Evolutionary conservation across 768 basidiomycete genomes (phyloP), one percentile per base, ranked within the genome.

Genomic region (Phanerochaete carnosa): DNA sequence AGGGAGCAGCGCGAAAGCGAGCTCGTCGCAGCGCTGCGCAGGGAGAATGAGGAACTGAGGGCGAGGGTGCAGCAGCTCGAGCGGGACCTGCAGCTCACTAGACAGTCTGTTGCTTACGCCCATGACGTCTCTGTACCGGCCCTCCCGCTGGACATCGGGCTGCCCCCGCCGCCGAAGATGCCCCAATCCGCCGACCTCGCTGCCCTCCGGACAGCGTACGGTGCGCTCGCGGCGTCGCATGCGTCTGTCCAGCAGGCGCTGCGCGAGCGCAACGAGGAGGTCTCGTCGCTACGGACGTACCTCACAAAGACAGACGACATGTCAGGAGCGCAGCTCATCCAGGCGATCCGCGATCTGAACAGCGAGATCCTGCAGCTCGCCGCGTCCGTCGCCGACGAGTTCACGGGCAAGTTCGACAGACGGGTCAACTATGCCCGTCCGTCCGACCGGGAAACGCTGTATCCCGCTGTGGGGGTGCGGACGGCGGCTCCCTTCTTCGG

Each of bases 271-370:
- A 69, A 68, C 6, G 72, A 71, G 58, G 73, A 75, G 61, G 68
- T 74, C 54, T 68, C 65, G 11, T 67, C 68, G 16, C 69, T 75
- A 54, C 68, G 72, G 51, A 63, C 73, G 15, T 75, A 74, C 70
- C 71, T 74, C 3, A 69, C 65, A 53, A 74, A 75, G 65, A 74
- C 73, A 22, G 74, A 75, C 66, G 69, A 73, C 37, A 68, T 67
- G 64, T 72, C 71, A 23, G 73, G 73, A 52, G 71, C 72, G 57
- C 70, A 74, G 65, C 68, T 75, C 49, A 49, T 74, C 13, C 74
- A 75, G 59, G 68, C 71, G 35, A 59, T 74, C 16, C 70, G 69
- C 26, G 74, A 75, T 57, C 68, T 75, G 43, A 75, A 75, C 60
- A 61, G 67, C 19, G 73, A 74, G 66, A 72, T 75, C 63, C 62